These are phyloP conservation scores for Dacryopinax spathularia DNA, from an alignment of 768 basidiomycete species.

Conservation along the genomic window DNA sequence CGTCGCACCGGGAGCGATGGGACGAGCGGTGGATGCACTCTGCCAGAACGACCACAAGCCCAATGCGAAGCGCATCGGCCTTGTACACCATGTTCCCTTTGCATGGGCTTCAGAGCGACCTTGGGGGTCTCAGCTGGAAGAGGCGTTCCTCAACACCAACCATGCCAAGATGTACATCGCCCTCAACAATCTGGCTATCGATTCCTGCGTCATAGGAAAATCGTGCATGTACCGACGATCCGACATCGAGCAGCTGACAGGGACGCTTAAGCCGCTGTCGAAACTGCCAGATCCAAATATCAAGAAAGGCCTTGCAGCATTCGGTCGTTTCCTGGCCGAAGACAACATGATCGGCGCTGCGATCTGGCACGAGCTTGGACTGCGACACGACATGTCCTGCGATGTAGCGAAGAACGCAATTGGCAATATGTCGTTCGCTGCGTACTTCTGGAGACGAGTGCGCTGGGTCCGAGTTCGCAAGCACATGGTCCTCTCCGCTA, in stretches of 20 bases:
- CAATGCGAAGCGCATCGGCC: constrained; percentile 40
- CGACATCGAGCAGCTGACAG: constrained; percentile 64
- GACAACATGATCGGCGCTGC: constrained; percentile 94
- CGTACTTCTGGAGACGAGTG: constrained; percentile 77
- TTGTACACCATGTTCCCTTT: constrained; percentile 94
- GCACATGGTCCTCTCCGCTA: constrained; percentile 78
- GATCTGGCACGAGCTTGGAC: constrained; percentile 83
- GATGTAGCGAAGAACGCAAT: constrained; percentile 83
- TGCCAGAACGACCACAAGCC: constrained; percentile 24
- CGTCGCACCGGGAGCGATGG: constrained; percentile 61
- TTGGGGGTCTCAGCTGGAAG: constrained; percentile 75
- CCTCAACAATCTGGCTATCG: constrained; percentile 74
- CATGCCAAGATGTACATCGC: constrained; percentile 98
- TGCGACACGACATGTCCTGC: constrained; percentile 78
- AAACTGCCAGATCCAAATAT: background rate
- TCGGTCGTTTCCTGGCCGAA: constrained; percentile 83
- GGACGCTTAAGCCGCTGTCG: constrained; percentile 35
- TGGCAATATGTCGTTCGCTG: constrained; percentile 69
- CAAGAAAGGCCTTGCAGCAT: constrained; percentile 51
- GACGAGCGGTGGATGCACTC: constrained; percentile 71
- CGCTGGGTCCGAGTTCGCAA: constrained; percentile 97
- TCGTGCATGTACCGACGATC: constrained; percentile 86
- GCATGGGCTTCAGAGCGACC: constrained; percentile 54
- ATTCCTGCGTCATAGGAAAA: constrained; percentile 95
- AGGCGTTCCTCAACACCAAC: constrained; percentile 90